Evolutionary conservation across 192 early-diverging fungal species (phyloP), one percentile per base, ranked within the genome.

Genomic region (Irineochytrium annulatum): DNA sequence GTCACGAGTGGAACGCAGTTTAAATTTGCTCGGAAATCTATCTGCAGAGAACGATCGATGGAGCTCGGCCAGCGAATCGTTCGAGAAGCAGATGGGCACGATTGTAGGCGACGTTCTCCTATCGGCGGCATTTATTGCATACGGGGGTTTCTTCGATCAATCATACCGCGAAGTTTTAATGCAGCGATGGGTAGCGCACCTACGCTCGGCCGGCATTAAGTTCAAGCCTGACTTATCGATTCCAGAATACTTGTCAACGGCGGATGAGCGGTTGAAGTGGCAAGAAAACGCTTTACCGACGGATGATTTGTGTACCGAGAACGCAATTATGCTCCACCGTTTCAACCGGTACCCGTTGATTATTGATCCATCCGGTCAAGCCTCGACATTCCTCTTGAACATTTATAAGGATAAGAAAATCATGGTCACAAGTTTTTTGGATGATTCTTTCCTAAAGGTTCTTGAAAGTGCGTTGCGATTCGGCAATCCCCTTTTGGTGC

Each of bases 121-220:
- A 35, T 86, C 90, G 4, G 79, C 92, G 0, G 97, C 94, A n/a
- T 92, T 97, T 73, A 72, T 98, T 28, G 90, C 96, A 0, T 99
- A 99, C 65, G 93, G 85, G 34, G 97, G 97, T 17, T 92, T 89
- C 82, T 98, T 98, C 81, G 95, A 97, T 79, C 96, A 98, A 78
- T 87, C 91, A 56, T 88, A 95, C 68, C 87, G 97, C 56, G 86
- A 89, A 52, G 63, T 83, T 49, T 79, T 99, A 39, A 55, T 91
- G 51, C 65, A 74, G 27, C 85, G 83, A 37, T 99, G 95, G 95
- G 76, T 77, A 5, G 66, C 65, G 27, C 92, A 95, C 57, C 77
- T 90, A 14, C 49, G 67, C 29, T 68, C 55, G 33, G 87, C 92
- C 26, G 76, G 72, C 16, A 83, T 95, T 49, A 78, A 79, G 59